Percentiles rank a stretch among this genome's conserved stretches.
Conservation (phyloP, 805 yeast genomes). For the Metschnikowia kofuensis region DNA sequence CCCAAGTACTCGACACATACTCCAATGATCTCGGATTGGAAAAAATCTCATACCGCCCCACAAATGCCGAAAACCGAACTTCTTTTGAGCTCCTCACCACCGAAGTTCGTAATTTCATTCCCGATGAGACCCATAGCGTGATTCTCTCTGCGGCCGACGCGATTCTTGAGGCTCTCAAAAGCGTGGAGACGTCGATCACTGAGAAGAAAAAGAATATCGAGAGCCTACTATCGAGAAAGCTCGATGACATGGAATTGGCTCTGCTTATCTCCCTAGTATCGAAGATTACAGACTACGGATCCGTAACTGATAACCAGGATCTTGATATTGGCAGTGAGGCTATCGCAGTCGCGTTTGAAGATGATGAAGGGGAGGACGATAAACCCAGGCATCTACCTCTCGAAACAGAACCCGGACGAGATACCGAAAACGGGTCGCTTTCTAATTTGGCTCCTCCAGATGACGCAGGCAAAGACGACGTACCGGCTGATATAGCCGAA, state of each 20-base stretch:
- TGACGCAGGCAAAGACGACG: background rate
- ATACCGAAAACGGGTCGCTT: background rate
- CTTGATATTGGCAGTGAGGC: constrained; percentile 21
- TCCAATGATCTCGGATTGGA: constrained; percentile 31
- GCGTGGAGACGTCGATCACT: constrained; percentile 40
- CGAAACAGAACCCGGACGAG: background rate
- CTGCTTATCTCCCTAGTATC: constrained; percentile 44
- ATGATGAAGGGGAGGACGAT: constrained; percentile 12
- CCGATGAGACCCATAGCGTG: constrained; percentile 74
- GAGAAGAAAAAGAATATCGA: constrained; percentile 51
- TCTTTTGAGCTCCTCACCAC: constrained; percentile 56
- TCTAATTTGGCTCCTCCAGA: background rate
- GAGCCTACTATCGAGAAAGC: constrained; percentile 37
- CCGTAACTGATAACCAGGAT: constrained; percentile 7
- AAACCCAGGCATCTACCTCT: background rate
- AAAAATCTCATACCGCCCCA: constrained; percentile 60
- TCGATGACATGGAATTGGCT: constrained; percentile 46
- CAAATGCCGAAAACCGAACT: constrained; percentile 47
- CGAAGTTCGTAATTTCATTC: constrained; percentile 57
- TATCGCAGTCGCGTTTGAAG: constrained; percentile 23
- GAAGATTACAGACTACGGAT: constrained; percentile 50
- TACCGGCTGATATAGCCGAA: background rate
- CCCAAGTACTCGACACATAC: background rate
- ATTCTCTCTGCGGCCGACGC: constrained; percentile 71
- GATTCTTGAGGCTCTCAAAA: constrained; percentile 52